Evolutionary conservation across 345 rosid genomes (phyloP), one percentile per base, ranked within the genome.

Genomic region (Euclidium syriacum): DNA sequence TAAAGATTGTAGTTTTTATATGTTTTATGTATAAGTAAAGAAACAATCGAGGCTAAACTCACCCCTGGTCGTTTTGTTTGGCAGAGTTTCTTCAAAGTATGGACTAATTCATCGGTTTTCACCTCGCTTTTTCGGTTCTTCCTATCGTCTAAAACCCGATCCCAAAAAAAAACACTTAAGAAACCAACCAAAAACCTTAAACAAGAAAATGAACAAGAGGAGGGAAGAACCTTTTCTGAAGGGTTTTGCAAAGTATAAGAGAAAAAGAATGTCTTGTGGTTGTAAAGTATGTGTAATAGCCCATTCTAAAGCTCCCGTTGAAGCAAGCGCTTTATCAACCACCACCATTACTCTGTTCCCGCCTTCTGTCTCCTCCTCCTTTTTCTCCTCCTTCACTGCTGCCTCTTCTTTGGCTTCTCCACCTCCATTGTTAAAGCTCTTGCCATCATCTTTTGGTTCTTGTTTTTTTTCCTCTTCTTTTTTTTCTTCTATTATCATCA

Each of bases 261-360:
- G 89, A 74, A 86, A 64, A 11, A 91, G 67, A 52, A 80, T 71
- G 50, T 86, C 91, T 14, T 81, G 80, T 60, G 46, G 40, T 50
- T 82, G 87, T 60, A 92, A 61, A 27, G 88, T 64, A 50, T 83
- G 94, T n/a, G 91, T 73, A 19, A 92, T 71, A 11, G 94, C 83
- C 98, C 98, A 86, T 67, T 92, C 95, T 47, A 89, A 87, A 22
- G 96, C 96, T 36, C 81, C 90, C 17, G 71, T 80, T 1, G 95
- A 80, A 54, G 86, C 95, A 33, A 75, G 60, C 35, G 80, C 86
- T 27, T 87, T 77, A 54, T 87, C 94, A 26, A 83, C 89, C 52
- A 86, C 91, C 65, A 88, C 96, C 98, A 89, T 86, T 16, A 92
- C 95, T 72, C 73, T 89, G 68, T 81, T 85, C 3, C 85, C 83